These are phyloP conservation scores for Apiospora malaysiana DNA, from an alignment of 2,329 filamentous ascomycete species.

Conservation along the genomic window DNA sequence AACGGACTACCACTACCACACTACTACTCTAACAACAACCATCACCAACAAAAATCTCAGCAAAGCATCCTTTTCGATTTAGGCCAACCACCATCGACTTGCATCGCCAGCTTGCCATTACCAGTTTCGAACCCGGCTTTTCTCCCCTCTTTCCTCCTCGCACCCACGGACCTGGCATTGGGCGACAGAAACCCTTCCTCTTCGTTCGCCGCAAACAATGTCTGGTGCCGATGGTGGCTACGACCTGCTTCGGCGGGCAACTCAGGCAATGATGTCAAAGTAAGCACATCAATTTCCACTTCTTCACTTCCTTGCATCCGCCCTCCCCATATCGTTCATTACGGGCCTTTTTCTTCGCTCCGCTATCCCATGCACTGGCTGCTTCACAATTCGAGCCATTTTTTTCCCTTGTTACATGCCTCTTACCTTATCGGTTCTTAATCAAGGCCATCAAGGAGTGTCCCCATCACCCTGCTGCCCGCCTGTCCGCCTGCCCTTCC, in stretches of 20 bases:
- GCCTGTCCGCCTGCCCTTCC: too few species aligned
- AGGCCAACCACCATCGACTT: constrained; percentile 8
- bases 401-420: background rate
- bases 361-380: constrained; percentile 16
- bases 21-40: background rate
- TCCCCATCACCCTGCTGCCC: background rate
- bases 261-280: constrained; percentile 68
- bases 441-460: background rate
- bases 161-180: constrained; percentile 15
- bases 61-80: constrained; percentile 13
- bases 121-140: background rate
- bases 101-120: background rate
- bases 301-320: constrained; percentile 32
- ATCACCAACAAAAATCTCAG: constrained; percentile 14
- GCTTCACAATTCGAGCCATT: constrained; percentile 18
- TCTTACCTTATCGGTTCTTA: background rate
- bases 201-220: constrained; percentile 43
- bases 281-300: constrained; percentile 45
- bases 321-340: constrained; percentile 20
- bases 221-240: constrained; percentile 59
- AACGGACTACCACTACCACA: background rate
- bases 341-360: constrained; percentile 20
- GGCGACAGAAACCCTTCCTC: constrained; percentile 17
- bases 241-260: constrained; percentile 64
- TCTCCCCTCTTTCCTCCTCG: background rate